Evolutionary conservation across 2,329 filamentous ascomycete genomes (phyloP).

Genomic region (Trichoderma brevicompactum): DNA sequence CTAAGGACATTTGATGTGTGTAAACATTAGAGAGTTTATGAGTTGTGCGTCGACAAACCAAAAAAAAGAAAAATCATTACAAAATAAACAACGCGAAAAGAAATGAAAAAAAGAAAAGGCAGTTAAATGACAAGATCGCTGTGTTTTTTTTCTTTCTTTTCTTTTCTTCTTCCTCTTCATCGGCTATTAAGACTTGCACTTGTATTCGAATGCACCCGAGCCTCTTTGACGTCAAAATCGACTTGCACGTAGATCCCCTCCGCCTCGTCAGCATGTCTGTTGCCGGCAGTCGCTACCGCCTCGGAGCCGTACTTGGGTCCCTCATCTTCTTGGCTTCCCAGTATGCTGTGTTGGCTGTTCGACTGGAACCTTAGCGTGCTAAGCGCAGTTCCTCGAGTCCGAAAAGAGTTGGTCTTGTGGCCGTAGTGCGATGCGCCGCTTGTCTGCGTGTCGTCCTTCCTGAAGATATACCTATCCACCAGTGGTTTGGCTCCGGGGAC

Average conservation of each 20-base stretch:
- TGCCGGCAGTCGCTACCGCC: slow-evolving; percentile 34
- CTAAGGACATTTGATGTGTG: neutral
- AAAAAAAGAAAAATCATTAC: neutral
- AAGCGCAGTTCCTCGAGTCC: slow-evolving; percentile 38
- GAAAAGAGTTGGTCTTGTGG: slow-evolving; percentile 32
- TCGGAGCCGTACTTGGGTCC: slow-evolving; percentile 34
- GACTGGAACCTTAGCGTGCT: slow-evolving; percentile 40
- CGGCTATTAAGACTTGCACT: slow-evolving; percentile 8
- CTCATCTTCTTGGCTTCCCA: slow-evolving; percentile 35
- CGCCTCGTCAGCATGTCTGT: slow-evolving; percentile 35
- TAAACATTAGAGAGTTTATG: slow-evolving; percentile 8
- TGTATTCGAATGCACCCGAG: slow-evolving; percentile 25
- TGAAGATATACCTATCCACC: slow-evolving; percentile 44
- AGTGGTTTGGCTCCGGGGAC: slow-evolving; percentile 56
- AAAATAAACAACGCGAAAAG: neutral
- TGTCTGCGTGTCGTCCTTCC: slow-evolving; percentile 33
- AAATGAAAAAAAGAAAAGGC: neutral
- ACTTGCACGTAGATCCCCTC: slow-evolving; percentile 45
- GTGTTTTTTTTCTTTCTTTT: neutral
- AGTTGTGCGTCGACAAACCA: neutral
- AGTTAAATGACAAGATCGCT: neutral
- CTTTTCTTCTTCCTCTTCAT: neutral
- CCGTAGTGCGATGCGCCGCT: slow-evolving; percentile 36
- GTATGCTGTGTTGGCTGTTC: slow-evolving; percentile 35
- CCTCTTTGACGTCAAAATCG: slow-evolving; percentile 44